These are phyloP conservation scores for Saccharomycopsis javanensis DNA, from an alignment of 805 yeast genomes.

Conservation along the genomic window DNA sequence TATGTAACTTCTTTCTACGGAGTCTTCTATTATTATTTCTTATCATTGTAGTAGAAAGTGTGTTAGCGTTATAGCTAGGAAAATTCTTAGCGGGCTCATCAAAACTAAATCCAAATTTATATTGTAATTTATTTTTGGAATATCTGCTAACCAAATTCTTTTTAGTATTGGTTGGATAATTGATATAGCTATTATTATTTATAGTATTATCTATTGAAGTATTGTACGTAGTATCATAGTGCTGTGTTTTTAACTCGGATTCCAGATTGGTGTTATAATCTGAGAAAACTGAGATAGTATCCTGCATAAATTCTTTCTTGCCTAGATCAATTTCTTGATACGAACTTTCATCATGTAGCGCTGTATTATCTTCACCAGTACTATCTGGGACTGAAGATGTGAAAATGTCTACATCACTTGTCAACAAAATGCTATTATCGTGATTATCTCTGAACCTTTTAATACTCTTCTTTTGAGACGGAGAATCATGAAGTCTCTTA, in stretches of 20 bases:
- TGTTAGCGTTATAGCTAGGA: slow-evolving; percentile 18
- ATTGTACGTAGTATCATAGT: neutral
- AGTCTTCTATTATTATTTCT: neutral
- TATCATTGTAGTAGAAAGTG: slow-evolving; percentile 7
- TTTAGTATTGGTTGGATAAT: neutral
- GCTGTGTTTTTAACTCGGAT: neutral
- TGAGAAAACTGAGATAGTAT: neutral
- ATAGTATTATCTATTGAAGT: neutral
- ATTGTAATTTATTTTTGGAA: neutral
- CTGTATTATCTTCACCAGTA: neutral
- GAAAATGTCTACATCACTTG: neutral
- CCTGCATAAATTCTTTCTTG: neutral
- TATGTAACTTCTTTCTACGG: neutral
- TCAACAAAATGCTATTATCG: neutral
- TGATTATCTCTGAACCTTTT: neutral
- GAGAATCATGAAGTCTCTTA: neutral
- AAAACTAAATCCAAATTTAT: neutral
- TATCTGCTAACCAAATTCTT: neutral
- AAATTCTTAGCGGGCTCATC: neutral
- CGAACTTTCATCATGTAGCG: neutral
- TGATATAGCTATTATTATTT: neutral
- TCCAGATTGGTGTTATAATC: neutral
- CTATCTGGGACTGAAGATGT: neutral
- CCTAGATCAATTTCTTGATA: neutral
- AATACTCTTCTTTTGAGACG: neutral